Conservation (phyloP, 2,329 filamentous ascomycete genomes). For the Epichloe coenophiala region DNA sequence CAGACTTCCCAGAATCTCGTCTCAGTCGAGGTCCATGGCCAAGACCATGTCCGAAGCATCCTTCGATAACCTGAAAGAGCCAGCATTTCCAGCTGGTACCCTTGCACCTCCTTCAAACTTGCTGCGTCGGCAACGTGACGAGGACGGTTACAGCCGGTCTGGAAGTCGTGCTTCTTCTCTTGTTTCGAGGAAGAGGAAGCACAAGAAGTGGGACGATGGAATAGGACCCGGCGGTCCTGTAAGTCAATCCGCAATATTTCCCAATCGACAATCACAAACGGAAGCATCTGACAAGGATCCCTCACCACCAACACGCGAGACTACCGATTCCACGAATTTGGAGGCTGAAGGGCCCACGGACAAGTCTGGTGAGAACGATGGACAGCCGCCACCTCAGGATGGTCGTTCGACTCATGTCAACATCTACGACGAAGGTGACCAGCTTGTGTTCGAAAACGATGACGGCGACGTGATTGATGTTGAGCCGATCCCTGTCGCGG, state of each 20-base stretch:
- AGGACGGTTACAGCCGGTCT: constrained; percentile 41
- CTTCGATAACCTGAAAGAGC: constrained; percentile 47
- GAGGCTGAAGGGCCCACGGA: constrained; percentile 20
- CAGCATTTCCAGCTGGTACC: constrained; percentile 52
- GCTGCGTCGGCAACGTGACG: constrained; percentile 69
- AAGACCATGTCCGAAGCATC: constrained; percentile 72
- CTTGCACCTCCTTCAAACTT: constrained; percentile 66
- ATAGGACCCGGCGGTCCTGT: constrained; percentile 76
- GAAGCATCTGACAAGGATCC: constrained; percentile 17
- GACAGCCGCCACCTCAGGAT: constrained; percentile 9
- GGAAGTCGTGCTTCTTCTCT: constrained; percentile 47
- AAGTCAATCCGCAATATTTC: constrained; percentile 78
- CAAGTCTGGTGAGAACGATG: constrained; percentile 14
- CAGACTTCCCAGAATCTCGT: constrained; percentile 59
- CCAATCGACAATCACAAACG: constrained; percentile 30
- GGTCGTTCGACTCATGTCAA: constrained; percentile 33
- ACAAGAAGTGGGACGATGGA: constrained; percentile 57
- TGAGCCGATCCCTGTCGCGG: constrained; percentile 19
- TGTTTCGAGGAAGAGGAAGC: constrained; percentile 47
- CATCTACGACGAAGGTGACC: constrained; percentile 66
- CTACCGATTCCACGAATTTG: constrained; percentile 20
- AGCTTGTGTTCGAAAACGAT: constrained; percentile 71
- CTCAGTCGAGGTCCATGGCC: constrained; percentile 64
- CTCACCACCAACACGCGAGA: constrained; percentile 15
- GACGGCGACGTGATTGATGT: constrained; percentile 76